Base-by-base conservation (phyloP, 495 filamentous ascomycete genomes). In the Aspergillus diversus region DNA sequence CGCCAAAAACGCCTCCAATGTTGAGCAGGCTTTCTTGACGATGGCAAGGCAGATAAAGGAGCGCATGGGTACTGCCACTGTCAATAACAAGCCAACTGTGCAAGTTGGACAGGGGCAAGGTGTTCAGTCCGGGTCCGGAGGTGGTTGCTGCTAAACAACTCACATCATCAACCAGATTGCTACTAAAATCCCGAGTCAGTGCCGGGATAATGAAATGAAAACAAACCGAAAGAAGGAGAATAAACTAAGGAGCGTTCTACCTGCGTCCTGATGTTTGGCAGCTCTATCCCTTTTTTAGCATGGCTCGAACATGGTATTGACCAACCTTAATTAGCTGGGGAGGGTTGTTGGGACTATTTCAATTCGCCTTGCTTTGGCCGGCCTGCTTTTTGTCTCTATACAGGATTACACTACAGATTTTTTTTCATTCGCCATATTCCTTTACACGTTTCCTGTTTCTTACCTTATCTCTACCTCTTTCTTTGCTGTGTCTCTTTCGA, bases 11-110 rank as follows among this genome's bases (percentile, higher is more conserved):
- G 95, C 96, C 48, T 96, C 91, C 72, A 99, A 99, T 75, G 95
- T 99, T 71, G 95, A 99, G 80, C 95, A 99, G 82, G 93, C 95
- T 70, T 99, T 99, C 89, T 82, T 99, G 80, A 98, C 95, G 71
- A 99, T 99, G 95, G 95, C 95, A 58, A 90, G 95, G 77, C 94
- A 98, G 76, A 98, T 99, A 81, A 99, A 99, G 86, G 96, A 99
- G 82, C 89, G 96, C 67, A 98, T 98, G 95, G 95, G 95, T 71
- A 97, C 92, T 62, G 91, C 93, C 31, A 93, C 92, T 61, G 92
- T 93, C 78, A 96, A 98, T 84, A 97, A 96, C 83, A 99, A 99
- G 83, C 92, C 93, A 57, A 96, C 92, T 63, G 92, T 99, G 72
- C 92, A 96, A 70, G 95, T 99, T 65, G 89, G 91, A 51, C 89